phyloP scores from a whole-genome alignment of 2,329 filamentous ascomycete genomes.

The Paecilomyces sp. region DNA sequence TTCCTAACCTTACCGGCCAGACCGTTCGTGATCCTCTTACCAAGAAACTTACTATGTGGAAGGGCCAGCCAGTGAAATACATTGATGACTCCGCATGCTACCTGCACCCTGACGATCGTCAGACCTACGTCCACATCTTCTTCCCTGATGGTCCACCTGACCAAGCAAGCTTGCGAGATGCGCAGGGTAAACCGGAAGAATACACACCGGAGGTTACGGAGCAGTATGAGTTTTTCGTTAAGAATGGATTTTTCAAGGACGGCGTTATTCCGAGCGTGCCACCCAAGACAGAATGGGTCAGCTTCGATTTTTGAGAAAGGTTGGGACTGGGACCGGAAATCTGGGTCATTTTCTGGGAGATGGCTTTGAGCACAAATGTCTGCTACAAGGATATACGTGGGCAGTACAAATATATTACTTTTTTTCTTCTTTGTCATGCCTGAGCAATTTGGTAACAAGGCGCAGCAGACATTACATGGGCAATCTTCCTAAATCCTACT shows the following conservation, averaged over 20 bases:
- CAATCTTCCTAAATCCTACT: no score
- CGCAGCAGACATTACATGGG: neutral
- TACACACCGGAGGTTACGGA: constrained; percentile 49
- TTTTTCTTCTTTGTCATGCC: neutral
- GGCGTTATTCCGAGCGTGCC: constrained; percentile 70
- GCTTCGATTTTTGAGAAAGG: constrained; percentile 59
- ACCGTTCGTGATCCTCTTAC: constrained; percentile 27
- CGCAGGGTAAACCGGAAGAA: constrained; percentile 46
- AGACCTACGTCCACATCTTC: constrained; percentile 59
- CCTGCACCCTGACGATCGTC: constrained; percentile 46
- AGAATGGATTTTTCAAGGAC: constrained; percentile 61
- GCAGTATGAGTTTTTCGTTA: constrained; percentile 58
- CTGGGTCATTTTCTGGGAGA: neutral
- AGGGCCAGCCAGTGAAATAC: constrained; percentile 57
- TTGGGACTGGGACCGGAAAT: neutral
- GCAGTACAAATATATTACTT: neutral
- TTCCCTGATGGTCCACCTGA: constrained; percentile 64
- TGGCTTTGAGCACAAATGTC: neutral
- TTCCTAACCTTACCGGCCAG: constrained; percentile 30
- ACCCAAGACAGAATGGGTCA: constrained; percentile 67
- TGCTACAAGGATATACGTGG: neutral
- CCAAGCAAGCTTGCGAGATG: constrained; percentile 34
- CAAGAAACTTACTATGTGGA: constrained; percentile 50
- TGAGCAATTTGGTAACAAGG: neutral
- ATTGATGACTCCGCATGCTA: constrained; percentile 45